phyloP scores from a whole-genome alignment of 768 basidiomycete species.

The Clathrus columnatus region DNA sequence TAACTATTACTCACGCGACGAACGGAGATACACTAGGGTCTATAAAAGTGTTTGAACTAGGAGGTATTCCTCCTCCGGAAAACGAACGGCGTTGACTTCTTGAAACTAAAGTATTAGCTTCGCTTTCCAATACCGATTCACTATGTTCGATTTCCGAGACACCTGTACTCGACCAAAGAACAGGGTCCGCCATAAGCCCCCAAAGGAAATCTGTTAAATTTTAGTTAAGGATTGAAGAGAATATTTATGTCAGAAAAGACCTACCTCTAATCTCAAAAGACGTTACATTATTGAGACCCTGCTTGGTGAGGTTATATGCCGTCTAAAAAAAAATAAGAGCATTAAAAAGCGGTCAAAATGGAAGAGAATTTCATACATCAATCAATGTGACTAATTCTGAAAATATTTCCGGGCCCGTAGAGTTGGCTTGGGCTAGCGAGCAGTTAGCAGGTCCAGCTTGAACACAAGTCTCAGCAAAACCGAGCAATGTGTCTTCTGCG shows the following conservation, averaged over 20 bases:
- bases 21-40: not conserved
- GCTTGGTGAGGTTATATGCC: not conserved
- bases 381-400: conserved; percentile 18
- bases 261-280: not conserved
- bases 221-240: not conserved
- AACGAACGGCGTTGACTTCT: not conserved
- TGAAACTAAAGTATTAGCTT: not conserved
- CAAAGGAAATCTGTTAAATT: not conserved
- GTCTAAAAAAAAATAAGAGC: conserved; percentile 4
- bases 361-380: conserved; percentile 16
- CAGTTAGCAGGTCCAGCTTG: conserved; percentile 22
- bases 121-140: not conserved
- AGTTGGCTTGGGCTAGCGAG: conserved; percentile 17
- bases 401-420: conserved; percentile 13
- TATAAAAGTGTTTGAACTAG: not conserved
- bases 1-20: not conserved
- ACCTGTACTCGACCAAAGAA: not conserved
- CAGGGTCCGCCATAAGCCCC: not conserved
- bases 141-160: not conserved
- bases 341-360: conserved; percentile 18
- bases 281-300: not conserved
- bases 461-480: not conserved
- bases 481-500: not conserved
- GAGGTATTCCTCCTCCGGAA: not conserved
- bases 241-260: not conserved